phyloP scores from a whole-genome alignment of 306 rosid genomes.

The Ormosia emarginata region DNA sequence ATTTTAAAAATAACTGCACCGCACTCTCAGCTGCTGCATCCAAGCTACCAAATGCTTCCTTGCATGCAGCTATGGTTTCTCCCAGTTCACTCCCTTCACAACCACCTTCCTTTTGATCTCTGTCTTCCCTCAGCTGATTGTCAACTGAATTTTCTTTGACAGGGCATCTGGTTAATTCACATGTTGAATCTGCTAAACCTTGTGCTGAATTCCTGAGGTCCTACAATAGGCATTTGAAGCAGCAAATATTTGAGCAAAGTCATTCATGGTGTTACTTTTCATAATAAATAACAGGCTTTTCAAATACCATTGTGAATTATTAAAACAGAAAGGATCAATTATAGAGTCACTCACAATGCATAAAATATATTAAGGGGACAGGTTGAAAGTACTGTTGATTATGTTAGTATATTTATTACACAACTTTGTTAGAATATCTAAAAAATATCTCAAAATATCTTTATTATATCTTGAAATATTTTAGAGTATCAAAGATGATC shows the following conservation, averaged over 20 bases:
- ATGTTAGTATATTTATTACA: neutral
- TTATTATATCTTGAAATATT: too few relatives aligned
- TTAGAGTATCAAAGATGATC: too few relatives aligned
- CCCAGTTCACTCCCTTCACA: constrained; percentile 21
- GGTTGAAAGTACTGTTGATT: neutral
- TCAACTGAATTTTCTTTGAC: constrained; percentile 26
- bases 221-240: constrained; percentile 28
- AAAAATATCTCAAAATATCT: too few relatives aligned
- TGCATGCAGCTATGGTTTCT: constrained; percentile 44
- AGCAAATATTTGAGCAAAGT: constrained; percentile 23
- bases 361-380: neutral
- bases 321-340: neutral
- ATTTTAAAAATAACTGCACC: constrained; percentile 30
- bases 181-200: constrained; percentile 12
- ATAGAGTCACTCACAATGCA: neutral
- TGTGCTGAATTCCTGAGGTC: constrained; percentile 30
- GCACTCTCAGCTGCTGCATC: constrained; percentile 54
- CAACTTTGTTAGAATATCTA: neutral
- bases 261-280: constrained; percentile 4
- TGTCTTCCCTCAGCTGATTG: neutral
- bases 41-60: constrained; percentile 49
- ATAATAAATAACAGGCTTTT: neutral
- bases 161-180: constrained; percentile 21
- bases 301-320: neutral
- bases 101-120: constrained; percentile 10